Evolutionary conservation across 2,329 filamentous ascomycete genomes (phyloP).

Genomic region (Tolypocladium paradoxum): DNA sequence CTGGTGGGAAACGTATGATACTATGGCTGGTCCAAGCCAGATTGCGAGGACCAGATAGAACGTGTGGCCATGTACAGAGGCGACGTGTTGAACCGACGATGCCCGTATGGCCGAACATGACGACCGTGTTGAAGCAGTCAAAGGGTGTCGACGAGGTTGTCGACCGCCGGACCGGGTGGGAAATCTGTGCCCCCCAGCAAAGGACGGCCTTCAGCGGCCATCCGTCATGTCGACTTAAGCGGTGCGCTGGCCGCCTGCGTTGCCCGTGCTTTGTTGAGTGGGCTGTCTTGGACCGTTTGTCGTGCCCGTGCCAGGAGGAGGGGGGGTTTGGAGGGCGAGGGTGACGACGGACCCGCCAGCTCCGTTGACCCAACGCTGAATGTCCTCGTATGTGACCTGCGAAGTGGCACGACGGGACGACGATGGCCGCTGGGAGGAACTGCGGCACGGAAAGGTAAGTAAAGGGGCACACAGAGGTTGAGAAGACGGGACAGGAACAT

Average conservation of each 20-base stretch:
- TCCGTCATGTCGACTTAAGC: background rate
- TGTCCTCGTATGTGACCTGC: background rate
- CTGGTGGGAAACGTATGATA: background rate
- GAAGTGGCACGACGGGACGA: background rate
- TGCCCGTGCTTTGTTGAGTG: background rate
- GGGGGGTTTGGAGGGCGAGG: background rate
- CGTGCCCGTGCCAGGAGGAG: background rate
- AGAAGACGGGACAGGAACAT: background rate
- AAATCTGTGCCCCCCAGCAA: background rate
- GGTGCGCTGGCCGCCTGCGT: background rate
- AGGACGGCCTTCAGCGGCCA: background rate
- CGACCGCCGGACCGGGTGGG: background rate
- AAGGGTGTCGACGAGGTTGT: background rate
- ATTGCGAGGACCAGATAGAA: background rate
- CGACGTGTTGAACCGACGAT: background rate
- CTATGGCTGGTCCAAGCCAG: background rate
- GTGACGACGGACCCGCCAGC: background rate
- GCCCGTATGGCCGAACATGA: background rate
- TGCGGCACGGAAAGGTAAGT: background rate
- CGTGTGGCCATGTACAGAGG: background rate
- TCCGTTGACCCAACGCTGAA: background rate
- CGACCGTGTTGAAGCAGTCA: background rate
- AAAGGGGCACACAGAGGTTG: background rate
- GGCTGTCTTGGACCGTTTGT: background rate
- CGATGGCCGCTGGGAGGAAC: background rate